Evolutionary conservation across 768 basidiomycete species (phyloP), one percentile per base, ranked within the genome.

Genomic region (Agrocybe chaxingu): DNA sequence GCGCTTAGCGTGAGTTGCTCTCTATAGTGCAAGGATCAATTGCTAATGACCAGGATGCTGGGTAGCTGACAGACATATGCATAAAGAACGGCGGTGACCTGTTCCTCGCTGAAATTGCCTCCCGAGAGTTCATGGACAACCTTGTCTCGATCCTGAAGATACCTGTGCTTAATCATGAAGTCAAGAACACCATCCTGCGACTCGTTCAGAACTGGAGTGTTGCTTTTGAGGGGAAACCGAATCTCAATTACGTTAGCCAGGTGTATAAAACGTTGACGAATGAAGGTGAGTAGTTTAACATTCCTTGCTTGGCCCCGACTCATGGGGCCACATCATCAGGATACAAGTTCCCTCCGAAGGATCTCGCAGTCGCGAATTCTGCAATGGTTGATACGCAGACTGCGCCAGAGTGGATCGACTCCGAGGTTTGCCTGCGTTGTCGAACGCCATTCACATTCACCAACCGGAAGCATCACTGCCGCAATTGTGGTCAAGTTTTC

Each of bases 81-180:
- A 80, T 98, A 66, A 99, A 99, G 84, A 99, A 99, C 61, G 93
- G 92, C 8, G 97, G 97, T 0, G 93, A 98, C 57, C 82, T 85
- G 39, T 98, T 99, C 62, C 71, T 98, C 44, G 67, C 67, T 2
- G 93, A 97, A 64, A 69, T 96, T 41, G 84, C 89, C 4, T 92
- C 91, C 4, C 78, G 92, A 48, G 94, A 98, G 63, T 96, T 95
- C 64, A 85, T 96, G 68, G 94, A 96, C 67, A 95, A 95, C 62
- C 78, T 96, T 45, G 87, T 90, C 38, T 93, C 89, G 7, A 85
- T 96, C 51, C 80, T 96, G 62, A 92, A 87, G 69, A 76, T 88
- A 11, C 84, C 88, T 3, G 69, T 69, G 6, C 69, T 93, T 39
- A 93, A 93, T 60, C 73, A 82, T 47, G 87, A 96, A 31, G 92